A percentile compares a stretch with the other conserved stretches of the same genome.
Conservation (phyloP, 192 early-diverging fungal genomes). For the Mortierella claussenii region DNA sequence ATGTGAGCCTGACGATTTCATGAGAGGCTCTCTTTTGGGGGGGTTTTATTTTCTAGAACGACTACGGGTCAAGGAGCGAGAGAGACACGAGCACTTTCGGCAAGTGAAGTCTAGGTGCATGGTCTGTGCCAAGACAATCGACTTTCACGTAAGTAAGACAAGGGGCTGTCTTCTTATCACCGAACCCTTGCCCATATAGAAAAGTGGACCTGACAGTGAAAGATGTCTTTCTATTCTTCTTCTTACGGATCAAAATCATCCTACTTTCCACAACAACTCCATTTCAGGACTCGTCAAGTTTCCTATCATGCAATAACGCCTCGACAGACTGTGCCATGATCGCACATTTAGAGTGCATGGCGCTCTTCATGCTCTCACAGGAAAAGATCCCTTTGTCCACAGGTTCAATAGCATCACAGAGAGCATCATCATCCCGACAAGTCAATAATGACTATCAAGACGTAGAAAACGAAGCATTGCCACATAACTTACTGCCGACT, state of each 20-base stretch:
- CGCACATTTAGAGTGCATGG: conserved; percentile 42
- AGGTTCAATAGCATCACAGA: no score
- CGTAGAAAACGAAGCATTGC: background rate
- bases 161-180: no score
- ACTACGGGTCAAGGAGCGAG: conserved; percentile 2
- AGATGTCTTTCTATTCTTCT: background rate
- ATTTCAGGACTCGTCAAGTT: conserved; percentile 14
- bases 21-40: no score
- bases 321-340: conserved; percentile 20
- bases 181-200: no score
- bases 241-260: no score
- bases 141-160: background rate
- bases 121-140: background rate
- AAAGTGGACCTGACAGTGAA: no score
- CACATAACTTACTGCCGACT: conserved; percentile 15
- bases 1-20: no score
- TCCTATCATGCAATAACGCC: conserved; percentile 13
- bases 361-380: conserved; percentile 13
- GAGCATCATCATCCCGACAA: background rate
- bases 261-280: background rate
- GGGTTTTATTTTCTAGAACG: background rate
- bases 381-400: background rate
- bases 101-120: conserved; percentile 4
- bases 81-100: conserved; percentile 2
- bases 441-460: background rate